Evolutionary conservation across 768 basidiomycete genomes (phyloP), one percentile per base, ranked within the genome.

Genomic region (Boletus reticuloceps): DNA sequence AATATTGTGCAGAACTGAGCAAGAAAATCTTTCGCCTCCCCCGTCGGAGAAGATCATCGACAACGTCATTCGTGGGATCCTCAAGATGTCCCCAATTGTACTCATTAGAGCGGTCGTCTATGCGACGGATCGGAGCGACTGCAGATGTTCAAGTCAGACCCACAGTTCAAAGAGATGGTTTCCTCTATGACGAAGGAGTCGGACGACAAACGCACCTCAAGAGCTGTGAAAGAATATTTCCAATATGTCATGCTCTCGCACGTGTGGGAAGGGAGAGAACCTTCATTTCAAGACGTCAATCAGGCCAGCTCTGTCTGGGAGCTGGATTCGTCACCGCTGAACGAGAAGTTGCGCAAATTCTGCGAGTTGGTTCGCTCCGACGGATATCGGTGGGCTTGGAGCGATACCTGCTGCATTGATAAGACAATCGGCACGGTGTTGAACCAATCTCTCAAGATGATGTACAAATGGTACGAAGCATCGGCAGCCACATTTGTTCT

Each of bases 351-450:
- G 34, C 47, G 17, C 5, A 39, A 22, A 8, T 62, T 62, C 12
- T 62, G 60, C 16, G 41, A 44, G 16, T 39, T 43, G 32, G 50
- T 51, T 20, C 51, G 43, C 10, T 25, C 10, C 2, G 52, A 55
- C 8, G 56, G 58, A 19, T 59, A 49, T 19, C 51, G 58, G 39
- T 63, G 61, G 61, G 56, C 53, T 2, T 61, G 59, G 58, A 45
- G 46, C 2, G 53, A 61, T 7, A 55, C 59, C 3, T 54, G 54
- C 5, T 61, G 59, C 9, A 61, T 61, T 17, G 56, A 57, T 14
- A 57, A 57, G 53, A 55, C 47, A 31, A 49, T 49, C 29, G 36
- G 47, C 46, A 40, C 47, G 2, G 53, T 57, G 29, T 27, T 44
- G 32, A 47, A 41, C 25, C 54, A 48, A 31, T 61, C 54, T 5